Evolutionary conservation across 2,329 filamentous ascomycete species (phyloP).

Genomic region (Grosmannia serpens): DNA sequence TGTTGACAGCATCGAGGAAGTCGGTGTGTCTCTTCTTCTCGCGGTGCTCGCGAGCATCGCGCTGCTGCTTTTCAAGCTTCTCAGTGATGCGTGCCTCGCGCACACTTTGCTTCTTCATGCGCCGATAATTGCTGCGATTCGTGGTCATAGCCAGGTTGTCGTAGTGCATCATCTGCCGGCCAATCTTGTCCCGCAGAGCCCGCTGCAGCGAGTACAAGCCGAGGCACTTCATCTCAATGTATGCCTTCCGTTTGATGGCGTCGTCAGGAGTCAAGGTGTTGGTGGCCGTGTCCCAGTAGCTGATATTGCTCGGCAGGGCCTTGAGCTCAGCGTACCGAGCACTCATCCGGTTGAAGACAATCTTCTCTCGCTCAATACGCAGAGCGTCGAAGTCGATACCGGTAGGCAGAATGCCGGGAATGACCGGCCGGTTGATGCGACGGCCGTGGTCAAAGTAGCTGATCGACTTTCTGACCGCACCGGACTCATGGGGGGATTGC

Average conservation of each 20-base stretch:
- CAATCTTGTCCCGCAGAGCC: slow-evolving; percentile 73
- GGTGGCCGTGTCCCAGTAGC: slow-evolving; percentile 72
- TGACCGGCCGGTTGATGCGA: slow-evolving; percentile 64
- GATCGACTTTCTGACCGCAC: slow-evolving; percentile 46
- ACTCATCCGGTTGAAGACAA: slow-evolving; percentile 82
- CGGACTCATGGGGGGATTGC: slow-evolving; percentile 56
- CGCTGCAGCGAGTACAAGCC: slow-evolving; percentile 82
- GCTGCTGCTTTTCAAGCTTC: slow-evolving; percentile 97
- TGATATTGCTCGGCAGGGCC: slow-evolving; percentile 71
- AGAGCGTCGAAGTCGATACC: slow-evolving; percentile 81
- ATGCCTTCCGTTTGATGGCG: slow-evolving; percentile 71
- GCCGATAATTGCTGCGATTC: slow-evolving; percentile 79
- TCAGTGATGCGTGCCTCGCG: slow-evolving; percentile 94
- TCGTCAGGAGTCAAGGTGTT: slow-evolving; percentile 61
- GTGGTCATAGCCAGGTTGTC: slow-evolving; percentile 96
- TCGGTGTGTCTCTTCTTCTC: slow-evolving; percentile 97
- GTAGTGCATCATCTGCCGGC: slow-evolving; percentile 85
- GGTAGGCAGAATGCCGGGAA: slow-evolving; percentile 79
- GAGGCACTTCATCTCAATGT: slow-evolving; percentile 93
- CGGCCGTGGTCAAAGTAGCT: slow-evolving; percentile 69
- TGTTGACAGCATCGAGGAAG: slow-evolving; percentile 77
- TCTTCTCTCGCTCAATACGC: slow-evolving; percentile 74
- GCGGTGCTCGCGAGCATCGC: slow-evolving; percentile 85
- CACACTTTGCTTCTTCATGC: slow-evolving; percentile 94
- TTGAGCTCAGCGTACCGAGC: slow-evolving; percentile 77